Conservation (phyloP, 805 yeast genomes). For the Myxozyma neotropica region DNA sequence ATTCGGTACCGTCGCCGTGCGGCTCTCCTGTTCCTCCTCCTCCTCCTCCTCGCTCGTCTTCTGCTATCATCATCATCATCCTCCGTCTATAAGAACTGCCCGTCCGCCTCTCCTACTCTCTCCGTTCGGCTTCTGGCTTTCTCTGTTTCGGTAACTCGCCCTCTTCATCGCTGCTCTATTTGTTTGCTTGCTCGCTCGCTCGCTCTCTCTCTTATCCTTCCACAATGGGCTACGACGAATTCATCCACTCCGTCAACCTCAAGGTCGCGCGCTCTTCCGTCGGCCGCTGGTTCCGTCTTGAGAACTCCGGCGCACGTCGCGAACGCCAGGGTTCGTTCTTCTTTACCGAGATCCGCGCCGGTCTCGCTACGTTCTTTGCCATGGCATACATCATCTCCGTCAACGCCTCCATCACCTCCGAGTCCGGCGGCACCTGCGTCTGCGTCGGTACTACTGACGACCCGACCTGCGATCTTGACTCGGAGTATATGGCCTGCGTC, state of each 20-base stretch:
- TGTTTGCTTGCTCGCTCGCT: too few species aligned
- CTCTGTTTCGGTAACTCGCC: background rate
- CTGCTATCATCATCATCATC: background rate
- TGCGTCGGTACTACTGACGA: constrained; percentile 31
- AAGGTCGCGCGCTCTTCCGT: constrained; percentile 29
- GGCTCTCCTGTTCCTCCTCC: too few species aligned
- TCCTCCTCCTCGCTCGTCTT: background rate
- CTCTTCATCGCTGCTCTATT: background rate
- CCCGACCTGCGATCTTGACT: constrained; percentile 30
- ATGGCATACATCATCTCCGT: constrained; percentile 37
- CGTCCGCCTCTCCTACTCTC: background rate
- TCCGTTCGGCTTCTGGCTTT: constrained; percentile 1
- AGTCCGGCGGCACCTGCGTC: constrained; percentile 35
- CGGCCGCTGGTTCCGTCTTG: constrained; percentile 35
- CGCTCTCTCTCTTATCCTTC: too few species aligned
- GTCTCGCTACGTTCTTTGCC: constrained; percentile 35
- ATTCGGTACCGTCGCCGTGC: too few species aligned
- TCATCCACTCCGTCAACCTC: constrained; percentile 26
- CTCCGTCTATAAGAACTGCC: background rate
- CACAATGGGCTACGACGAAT: constrained; percentile 15
- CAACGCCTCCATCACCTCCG: constrained; percentile 33
- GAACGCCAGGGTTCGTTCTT: constrained; percentile 35
- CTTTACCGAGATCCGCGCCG: constrained; percentile 36
- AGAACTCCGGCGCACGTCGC: constrained; percentile 32
- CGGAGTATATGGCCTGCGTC: constrained; percentile 29